These are phyloP conservation scores for Mariannaea elegans DNA, from an alignment of 2,329 filamentous ascomycete genomes.

Conservation along the genomic window DNA sequence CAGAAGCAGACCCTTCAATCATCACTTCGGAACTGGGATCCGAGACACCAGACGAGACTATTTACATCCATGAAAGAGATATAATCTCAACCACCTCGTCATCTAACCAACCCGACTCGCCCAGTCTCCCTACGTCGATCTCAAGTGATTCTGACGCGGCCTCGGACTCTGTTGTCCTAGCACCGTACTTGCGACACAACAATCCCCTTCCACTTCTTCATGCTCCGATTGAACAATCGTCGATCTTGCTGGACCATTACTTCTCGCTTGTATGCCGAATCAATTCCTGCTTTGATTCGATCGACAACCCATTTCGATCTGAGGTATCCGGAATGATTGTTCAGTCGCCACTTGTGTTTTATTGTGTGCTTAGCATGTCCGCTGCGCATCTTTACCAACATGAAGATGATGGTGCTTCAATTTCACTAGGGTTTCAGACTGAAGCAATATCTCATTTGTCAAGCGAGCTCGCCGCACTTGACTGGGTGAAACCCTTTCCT, in stretches of 20 bases:
- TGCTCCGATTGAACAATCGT: background rate
- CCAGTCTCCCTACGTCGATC: background rate
- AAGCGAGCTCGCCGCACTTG: background rate
- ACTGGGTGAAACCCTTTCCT: background rate
- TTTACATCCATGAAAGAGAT: too few species aligned
- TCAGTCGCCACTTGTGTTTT: slow-evolving; percentile 15
- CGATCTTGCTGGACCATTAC: slow-evolving; percentile 23
- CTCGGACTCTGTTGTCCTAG: too few species aligned
- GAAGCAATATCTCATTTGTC: slow-evolving; percentile 26
- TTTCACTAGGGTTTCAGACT: slow-evolving; percentile 21
- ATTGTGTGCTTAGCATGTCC: slow-evolving; percentile 27
- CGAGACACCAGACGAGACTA: too few species aligned
- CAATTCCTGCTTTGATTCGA: slow-evolving; percentile 24
- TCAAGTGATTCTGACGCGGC: too few species aligned
- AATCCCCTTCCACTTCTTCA: background rate
- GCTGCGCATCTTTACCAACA: slow-evolving; percentile 28
- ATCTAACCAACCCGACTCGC: background rate
- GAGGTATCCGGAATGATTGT: slow-evolving; percentile 20
- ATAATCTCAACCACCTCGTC: background rate
- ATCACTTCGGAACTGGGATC: too few species aligned
- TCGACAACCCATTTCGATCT: slow-evolving; percentile 26
- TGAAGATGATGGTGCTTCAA: background rate
- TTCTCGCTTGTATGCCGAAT: slow-evolving; percentile 24
- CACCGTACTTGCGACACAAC: too few species aligned
- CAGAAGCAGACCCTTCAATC: too few species aligned